A percentile compares a stretch with the other conserved stretches of the same genome.
These are phyloP conservation scores for Buddleja alternifolia DNA, from an alignment of 257 asterid genomes.

Conservation along the genomic window DNA sequence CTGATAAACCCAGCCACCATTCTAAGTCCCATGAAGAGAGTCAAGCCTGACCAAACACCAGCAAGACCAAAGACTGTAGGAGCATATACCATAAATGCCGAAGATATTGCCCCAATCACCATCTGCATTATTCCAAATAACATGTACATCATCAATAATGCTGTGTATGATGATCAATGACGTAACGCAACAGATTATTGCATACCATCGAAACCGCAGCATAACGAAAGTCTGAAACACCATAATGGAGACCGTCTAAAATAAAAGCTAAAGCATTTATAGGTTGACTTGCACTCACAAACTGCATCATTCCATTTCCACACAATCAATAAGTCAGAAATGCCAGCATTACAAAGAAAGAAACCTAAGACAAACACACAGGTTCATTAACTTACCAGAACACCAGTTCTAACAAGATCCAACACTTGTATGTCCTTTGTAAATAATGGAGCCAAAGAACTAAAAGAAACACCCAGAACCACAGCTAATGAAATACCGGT, in stretches of 20 bases:
- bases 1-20: constrained; percentile 79
- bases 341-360: background rate
- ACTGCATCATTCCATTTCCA: constrained; percentile 55
- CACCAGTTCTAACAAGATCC: constrained; percentile 59
- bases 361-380: background rate
- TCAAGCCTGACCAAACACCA: constrained; percentile 92
- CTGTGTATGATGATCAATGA: constrained; percentile 13
- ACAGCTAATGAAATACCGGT: constrained; percentile 70
- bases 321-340: constrained; percentile 23
- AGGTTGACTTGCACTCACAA: constrained; percentile 92
- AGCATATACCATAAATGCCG: constrained; percentile 69
- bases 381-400: constrained; percentile 54
- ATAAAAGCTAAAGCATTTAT: constrained; percentile 81
- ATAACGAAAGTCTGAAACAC: constrained; percentile 86
- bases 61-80: constrained; percentile 68
- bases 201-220: constrained; percentile 89
- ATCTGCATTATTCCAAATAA: constrained; percentile 54
- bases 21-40: constrained; percentile 86
- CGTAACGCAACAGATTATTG: background rate
- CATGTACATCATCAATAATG: constrained; percentile 10
- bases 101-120: constrained; percentile 80
- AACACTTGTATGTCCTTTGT: constrained; percentile 73
- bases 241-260: constrained; percentile 85
- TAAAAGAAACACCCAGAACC: constrained; percentile 66
- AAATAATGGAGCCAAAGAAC: constrained; percentile 66